Percentiles rank a stretch among this genome's conserved stretches.
Conservation (phyloP, 352 stramenopile genomes). For the Pythium rishiriense region DNA sequence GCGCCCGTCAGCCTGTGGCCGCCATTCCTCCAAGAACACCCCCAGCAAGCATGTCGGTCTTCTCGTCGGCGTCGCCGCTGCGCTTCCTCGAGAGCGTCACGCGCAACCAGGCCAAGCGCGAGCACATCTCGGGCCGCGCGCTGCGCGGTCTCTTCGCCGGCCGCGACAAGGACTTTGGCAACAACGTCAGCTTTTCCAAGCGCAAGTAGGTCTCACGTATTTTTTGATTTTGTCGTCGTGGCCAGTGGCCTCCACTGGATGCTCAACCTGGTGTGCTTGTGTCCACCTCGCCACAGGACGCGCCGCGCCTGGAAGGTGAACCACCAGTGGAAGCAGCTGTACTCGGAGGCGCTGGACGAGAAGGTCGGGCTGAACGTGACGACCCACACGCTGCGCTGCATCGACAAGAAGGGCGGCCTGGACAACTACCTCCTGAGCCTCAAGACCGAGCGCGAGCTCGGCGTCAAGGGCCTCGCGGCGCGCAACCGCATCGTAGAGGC, state of each 20-base stretch:
- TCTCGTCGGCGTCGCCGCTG: conserved; percentile 40
- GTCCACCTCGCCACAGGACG: conserved; percentile 65
- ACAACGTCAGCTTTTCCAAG: conserved; percentile 95
- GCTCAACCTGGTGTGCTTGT: not conserved
- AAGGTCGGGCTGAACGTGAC: conserved; percentile 94
- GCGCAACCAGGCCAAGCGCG: conserved; percentile 51
- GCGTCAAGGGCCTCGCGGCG: conserved; percentile 62
- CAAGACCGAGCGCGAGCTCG: conserved; percentile 80
- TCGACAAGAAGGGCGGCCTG: conserved; percentile 93
- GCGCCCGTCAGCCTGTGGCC: not conserved
- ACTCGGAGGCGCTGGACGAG: conserved; percentile 91
- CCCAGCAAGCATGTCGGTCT: conserved; percentile 33
- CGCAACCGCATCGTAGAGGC: conserved; percentile 61
- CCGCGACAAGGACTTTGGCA: conserved; percentile 93
- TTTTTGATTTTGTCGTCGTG: no score
- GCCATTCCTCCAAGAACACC: not conserved
- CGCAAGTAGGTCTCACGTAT: conserved; percentile 56
- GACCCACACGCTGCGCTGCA: conserved; percentile 88
- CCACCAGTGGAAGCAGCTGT: conserved; percentile 86
- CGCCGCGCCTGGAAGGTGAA: conserved; percentile 94
- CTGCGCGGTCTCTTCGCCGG: conserved; percentile 92
- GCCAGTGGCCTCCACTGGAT: no score
- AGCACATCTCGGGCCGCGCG: conserved; percentile 77
- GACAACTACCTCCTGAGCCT: conserved; percentile 94
- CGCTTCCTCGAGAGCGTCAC: conserved; percentile 60